Conservation (phyloP, 352 stramenopile genomes). For the Phytopythium helicoides region DNA sequence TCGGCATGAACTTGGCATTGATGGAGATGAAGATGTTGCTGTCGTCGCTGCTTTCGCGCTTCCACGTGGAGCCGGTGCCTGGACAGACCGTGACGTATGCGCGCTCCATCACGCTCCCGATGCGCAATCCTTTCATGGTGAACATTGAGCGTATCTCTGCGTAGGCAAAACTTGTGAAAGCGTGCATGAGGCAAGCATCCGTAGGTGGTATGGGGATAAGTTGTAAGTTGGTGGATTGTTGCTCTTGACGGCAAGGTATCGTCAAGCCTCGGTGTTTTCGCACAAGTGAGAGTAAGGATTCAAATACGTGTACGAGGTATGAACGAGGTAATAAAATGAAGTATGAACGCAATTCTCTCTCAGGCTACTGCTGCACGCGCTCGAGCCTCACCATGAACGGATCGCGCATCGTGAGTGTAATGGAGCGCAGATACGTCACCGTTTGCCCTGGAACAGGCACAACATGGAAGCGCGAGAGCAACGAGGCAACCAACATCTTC, state of each 20-base stretch:
- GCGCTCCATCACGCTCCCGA: slow-evolving; percentile 43
- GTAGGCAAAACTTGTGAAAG: no score
- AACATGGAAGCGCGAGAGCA: slow-evolving; percentile 63
- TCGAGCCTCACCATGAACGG: slow-evolving; percentile 36
- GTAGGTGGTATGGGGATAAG: no score
- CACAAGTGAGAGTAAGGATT: no score
- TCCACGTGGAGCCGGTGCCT: slow-evolving; percentile 35
- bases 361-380: no score
- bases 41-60: slow-evolving; percentile 45
- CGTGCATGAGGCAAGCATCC: no score
- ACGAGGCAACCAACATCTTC: slow-evolving; percentile 51
- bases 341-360: no score
- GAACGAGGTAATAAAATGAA: no score
- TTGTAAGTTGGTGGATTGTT: no score
- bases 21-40: slow-evolving; percentile 77
- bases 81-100: slow-evolving; percentile 37
- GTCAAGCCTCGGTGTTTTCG: no score
- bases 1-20: slow-evolving; percentile 65
- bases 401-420: slow-evolving; percentile 52
- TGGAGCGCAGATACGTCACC: slow-evolving; percentile 38
- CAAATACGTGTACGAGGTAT: no score
- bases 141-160: slow-evolving; percentile 9
- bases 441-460: slow-evolving; percentile 20
- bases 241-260: no score
- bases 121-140: slow-evolving; percentile 41